Base-by-base conservation (phyloP, 768 basidiomycete genomes). In the Lactifluus echinatus region DNA sequence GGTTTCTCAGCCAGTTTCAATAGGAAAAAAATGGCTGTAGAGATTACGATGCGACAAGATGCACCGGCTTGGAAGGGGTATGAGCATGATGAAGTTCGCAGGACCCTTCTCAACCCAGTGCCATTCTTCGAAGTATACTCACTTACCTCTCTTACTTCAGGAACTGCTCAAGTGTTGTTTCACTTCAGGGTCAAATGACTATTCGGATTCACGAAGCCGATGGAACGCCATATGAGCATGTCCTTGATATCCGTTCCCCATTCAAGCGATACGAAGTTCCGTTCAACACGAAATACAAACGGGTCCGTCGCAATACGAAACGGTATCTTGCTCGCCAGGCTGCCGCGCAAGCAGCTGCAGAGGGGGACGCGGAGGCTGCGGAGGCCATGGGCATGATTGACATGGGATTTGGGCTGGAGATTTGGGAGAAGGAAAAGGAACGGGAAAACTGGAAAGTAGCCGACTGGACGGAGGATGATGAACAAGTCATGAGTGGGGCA, bases 161-260 rank as follows among this genome's bases (percentile, higher is more conserved):
- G 26, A 21, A 28, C 15, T 23, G 21, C 15, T 49, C 15, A 34
- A 11, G 54, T 29, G 45, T 42, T 10, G 45, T 21, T 55, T 42
- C 53, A 15, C 19, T 28, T 51, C 55, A 93, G 84, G 96, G 96
- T 17, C 91, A 93, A 77, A 92, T 99, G 87, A 98, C 96, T 26
- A 87, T 99, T 57, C 90, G 96, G 29, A 96, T 98, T 50, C 95
- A 98, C 66, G 96, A 99, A 75, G 96, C 95, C 0, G 96, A 99
- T 68, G 96, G 95, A 3, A 98, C 96, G 36, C 95, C 96, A 0
- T 98, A 97, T 68, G 96, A 99, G 69, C 96, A 99, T 67, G 92
- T 99, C 23, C 77, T 99, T 40, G 93, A 96, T 68, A 91, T 98
- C 58, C 84, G 85, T 39, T 82, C 79, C 24, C 71, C 82, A 1